Evolutionary conservation across 495 filamentous ascomycete species (phyloP).

Genomic region (Podospora comata): DNA sequence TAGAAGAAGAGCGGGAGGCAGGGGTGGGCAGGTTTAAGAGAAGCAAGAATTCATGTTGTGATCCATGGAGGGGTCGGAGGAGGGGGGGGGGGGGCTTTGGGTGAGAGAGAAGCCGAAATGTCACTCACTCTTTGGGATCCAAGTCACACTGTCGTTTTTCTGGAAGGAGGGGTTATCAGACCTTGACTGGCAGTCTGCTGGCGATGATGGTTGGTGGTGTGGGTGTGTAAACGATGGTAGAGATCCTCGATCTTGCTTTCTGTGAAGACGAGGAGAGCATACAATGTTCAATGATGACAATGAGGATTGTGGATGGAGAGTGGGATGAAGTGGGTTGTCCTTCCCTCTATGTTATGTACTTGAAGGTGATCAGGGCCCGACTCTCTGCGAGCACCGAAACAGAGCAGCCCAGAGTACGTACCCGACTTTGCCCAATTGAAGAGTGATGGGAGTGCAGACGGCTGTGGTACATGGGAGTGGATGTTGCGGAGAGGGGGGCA

Average conservation of each 20-base stretch:
- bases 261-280: conserved; percentile 20
- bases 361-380: conserved; percentile 27
- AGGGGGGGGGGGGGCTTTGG: conserved; percentile 11
- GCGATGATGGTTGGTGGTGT: conserved; percentile 3
- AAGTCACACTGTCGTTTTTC: conserved; percentile 34
- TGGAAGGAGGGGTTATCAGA: conserved; percentile 33
- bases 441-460: conserved; percentile 21
- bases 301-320: conserved; percentile 25
- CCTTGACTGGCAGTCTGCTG: conserved; percentile 16
- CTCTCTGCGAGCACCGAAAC: conserved; percentile 15
- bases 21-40: conserved; percentile 16
- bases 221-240: background rate
- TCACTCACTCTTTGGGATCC: conserved; percentile 33
- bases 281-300: conserved; percentile 24
- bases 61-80: conserved; percentile 3
- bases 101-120: conserved; percentile 21
- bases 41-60: background rate
- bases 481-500: conserved; percentile 29
- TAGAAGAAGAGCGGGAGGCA: conserved; percentile 16
- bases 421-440: conserved; percentile 28
- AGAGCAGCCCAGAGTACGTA: conserved; percentile 22
- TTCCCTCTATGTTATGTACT: conserved; percentile 31
- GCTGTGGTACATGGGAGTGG: conserved; percentile 30
- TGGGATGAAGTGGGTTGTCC: conserved; percentile 22
- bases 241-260: conserved; percentile 1